Evolutionary conservation across 2,329 filamentous ascomycete genomes (phyloP).

Genomic region (Aureobasidium mangrovei): DNA sequence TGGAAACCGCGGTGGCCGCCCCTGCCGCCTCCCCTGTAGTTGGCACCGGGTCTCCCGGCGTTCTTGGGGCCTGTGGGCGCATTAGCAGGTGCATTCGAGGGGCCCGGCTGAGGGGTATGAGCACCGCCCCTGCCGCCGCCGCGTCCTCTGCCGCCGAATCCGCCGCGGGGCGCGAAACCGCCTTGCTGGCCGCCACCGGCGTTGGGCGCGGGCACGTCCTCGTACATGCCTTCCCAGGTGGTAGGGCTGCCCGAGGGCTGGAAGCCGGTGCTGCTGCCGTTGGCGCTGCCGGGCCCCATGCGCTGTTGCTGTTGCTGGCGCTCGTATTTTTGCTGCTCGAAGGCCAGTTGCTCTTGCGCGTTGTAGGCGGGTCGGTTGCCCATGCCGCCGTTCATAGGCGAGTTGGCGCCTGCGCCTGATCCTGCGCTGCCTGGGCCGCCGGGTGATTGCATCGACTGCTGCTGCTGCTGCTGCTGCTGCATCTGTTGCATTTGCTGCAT

Average conservation of each 20-base stretch:
- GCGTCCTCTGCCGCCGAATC: constrained; percentile 30
- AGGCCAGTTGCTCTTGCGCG: constrained; percentile 63
- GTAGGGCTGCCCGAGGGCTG: constrained; percentile 58
- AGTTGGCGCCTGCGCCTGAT: constrained; percentile 13
- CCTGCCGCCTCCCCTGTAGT: constrained; percentile 83
- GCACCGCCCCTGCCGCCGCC: constrained; percentile 29
- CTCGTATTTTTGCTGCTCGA: constrained; percentile 72
- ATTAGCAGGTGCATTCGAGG: constrained; percentile 56
- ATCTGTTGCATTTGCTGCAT: constrained; percentile 65
- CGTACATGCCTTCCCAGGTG: constrained; percentile 97
- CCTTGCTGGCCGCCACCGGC: constrained; percentile 23
- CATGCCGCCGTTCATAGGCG: constrained; percentile 20
- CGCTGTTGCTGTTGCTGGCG: constrained; percentile 55
- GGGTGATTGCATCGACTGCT: constrained; percentile 26
- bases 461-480: constrained; percentile 50
- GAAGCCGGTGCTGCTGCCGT: constrained; percentile 31
- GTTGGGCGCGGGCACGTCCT: constrained; percentile 76
- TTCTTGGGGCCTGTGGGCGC: constrained; percentile 96
- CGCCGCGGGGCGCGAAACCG: constrained; percentile 32
- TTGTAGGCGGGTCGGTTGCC: constrained; percentile 47
- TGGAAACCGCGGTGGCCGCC: constrained; percentile 68
- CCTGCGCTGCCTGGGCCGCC: constrained; percentile 17
- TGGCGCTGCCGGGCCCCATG: constrained; percentile 29
- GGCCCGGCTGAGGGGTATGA: constrained; percentile 27
- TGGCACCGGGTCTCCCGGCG: constrained; percentile 79